These are phyloP conservation scores for Candida piceae DNA, from an alignment of 805 yeast genomes.

Conservation along the genomic window DNA sequence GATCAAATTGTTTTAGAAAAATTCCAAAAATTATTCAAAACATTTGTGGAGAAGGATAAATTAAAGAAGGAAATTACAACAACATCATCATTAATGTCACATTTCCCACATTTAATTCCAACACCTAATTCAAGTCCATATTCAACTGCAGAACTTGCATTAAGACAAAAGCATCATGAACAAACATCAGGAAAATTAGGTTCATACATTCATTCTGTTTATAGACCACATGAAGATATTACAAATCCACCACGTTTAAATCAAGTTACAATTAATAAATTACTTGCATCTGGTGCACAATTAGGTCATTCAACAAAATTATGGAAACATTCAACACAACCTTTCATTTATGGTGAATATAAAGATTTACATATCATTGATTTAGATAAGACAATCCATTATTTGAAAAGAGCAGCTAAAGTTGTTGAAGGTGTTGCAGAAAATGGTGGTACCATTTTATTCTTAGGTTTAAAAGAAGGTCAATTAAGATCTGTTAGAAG, in stretches of 20 bases:
- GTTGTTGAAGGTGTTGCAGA: slow-evolving; percentile 80
- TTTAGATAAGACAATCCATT: slow-evolving; percentile 72
- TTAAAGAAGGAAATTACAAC: slow-evolving; percentile 17
- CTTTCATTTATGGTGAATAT: slow-evolving; percentile 81
- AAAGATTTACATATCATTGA: slow-evolving; percentile 91
- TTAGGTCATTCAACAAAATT: slow-evolving; percentile 83
- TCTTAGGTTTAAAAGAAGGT: slow-evolving; percentile 79
- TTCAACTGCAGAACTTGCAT: slow-evolving; percentile 68
- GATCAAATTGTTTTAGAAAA: slow-evolving; percentile 23
- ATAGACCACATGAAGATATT: slow-evolving; percentile 64
- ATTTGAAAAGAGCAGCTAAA: slow-evolving; percentile 74
- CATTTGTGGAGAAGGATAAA: slow-evolving; percentile 22
- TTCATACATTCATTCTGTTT: slow-evolving; percentile 55
- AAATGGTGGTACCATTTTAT: slow-evolving; percentile 76
- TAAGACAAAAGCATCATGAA: slow-evolving; percentile 67
- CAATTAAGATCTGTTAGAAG: slow-evolving; percentile 68
- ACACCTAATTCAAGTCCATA: slow-evolving; percentile 62
- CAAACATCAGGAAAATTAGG: slow-evolving; percentile 55
- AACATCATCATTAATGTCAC: slow-evolving; percentile 23
- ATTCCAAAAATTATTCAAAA: slow-evolving; percentile 23
- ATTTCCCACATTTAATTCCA: slow-evolving; percentile 60
- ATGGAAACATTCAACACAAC: slow-evolving; percentile 79
- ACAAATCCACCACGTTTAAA: slow-evolving; percentile 51
- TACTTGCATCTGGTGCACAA: slow-evolving; percentile 91
- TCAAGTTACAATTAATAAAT: slow-evolving; percentile 59